Conservation (phyloP, 352 stramenopile species). For the Detonula confervacea region DNA sequence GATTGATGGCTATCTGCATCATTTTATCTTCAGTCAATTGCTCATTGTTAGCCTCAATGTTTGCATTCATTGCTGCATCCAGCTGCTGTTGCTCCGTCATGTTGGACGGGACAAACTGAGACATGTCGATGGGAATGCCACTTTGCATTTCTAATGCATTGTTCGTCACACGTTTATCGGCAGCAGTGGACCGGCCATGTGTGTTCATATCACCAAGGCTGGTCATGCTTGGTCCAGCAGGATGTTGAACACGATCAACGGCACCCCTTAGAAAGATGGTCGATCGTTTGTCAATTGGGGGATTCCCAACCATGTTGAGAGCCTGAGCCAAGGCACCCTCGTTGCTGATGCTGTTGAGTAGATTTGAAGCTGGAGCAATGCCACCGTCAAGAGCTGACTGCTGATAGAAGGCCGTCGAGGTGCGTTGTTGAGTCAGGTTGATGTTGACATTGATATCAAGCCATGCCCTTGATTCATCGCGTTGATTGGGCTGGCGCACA, state of each 20-base stretch:
- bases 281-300: not conserved
- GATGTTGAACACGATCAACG: not conserved
- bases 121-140: too few species aligned
- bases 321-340: not conserved
- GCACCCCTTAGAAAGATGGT: not conserved
- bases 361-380: not conserved
- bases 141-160: too few species aligned
- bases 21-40: too few species aligned
- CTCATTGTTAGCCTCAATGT: too few species aligned
- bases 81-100: not conserved
- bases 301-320: not conserved
- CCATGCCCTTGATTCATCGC: too few species aligned
- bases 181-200: not conserved
- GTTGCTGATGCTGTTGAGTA: not conserved
- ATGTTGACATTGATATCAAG: too few species aligned
- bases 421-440: not conserved
- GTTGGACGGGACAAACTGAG: not conserved
- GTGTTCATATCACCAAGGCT: not conserved
- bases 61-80: not conserved
- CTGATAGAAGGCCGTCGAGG: not conserved
- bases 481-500: too few species aligned
- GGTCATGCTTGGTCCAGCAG: not conserved
- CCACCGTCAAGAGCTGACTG: not conserved
- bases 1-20: too few species aligned
- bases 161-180: not conserved